These are phyloP conservation scores for Cyclotella baltica DNA, from an alignment of 108 stramenopile genomes.

Conservation along the genomic window DNA sequence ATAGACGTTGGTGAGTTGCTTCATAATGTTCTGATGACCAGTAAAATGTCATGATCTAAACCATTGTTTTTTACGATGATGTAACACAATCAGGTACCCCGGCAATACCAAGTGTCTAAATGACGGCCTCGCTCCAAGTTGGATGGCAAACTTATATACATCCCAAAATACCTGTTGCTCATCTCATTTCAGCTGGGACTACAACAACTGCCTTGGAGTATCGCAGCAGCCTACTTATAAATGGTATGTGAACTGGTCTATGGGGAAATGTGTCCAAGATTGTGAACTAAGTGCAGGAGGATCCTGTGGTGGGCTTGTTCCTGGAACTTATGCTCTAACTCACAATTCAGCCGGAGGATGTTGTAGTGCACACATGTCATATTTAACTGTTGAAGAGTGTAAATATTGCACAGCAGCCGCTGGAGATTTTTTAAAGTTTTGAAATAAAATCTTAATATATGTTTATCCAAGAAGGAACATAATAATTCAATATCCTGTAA, in stretches of 20 bases:
- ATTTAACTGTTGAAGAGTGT: slow-evolving; percentile 14
- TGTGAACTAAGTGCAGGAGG: slow-evolving; percentile 36
- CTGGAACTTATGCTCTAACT: slow-evolving; percentile 27
- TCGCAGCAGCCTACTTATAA: slow-evolving; percentile 12
- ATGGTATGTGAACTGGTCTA: slow-evolving; percentile 46
- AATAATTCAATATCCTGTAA: too few relatives aligned
- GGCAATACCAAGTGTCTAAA: slow-evolving; percentile 33
- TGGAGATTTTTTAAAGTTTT: too few relatives aligned
- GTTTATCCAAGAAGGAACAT: too few relatives aligned
- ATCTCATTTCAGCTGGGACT: slow-evolving; percentile 45
- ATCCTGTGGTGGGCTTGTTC: slow-evolving; percentile 44
- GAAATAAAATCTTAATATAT: too few relatives aligned
- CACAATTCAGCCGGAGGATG: slow-evolving; percentile 33
- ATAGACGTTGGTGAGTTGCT: slow-evolving; percentile 16
- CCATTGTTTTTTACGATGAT: not conserved
- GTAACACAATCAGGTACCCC: slow-evolving; percentile 35
- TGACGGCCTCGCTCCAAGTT: slow-evolving; percentile 40
- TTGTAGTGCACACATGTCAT: slow-evolving; percentile 47
- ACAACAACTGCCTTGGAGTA: slow-evolving; percentile 36
- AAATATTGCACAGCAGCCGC: too few relatives aligned
- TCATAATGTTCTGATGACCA: not conserved
- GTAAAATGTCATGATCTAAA: not conserved
- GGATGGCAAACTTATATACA: slow-evolving; percentile 23
- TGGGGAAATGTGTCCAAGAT: slow-evolving; percentile 46
- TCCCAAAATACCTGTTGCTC: slow-evolving; percentile 30